Evolutionary conservation across 2,329 filamentous ascomycete species (phyloP).

Genomic region (Aspergillus costaricaensis): DNA sequence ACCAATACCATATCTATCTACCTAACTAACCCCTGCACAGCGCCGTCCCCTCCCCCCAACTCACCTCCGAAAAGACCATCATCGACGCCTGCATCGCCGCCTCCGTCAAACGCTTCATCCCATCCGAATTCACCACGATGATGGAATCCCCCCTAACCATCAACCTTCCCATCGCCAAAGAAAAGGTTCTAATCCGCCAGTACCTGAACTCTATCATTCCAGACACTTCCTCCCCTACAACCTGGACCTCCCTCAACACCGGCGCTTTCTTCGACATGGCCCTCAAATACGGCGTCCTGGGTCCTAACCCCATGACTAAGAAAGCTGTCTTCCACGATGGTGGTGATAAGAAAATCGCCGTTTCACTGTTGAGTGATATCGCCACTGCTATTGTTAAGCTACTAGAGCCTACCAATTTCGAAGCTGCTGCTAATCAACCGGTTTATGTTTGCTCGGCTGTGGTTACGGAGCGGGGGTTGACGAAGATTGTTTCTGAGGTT

Average conservation of each 20-base stretch:
- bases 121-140: constrained; percentile 40
- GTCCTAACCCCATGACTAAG: not conserved
- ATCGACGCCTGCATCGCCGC: constrained; percentile 43
- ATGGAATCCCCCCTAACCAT: constrained; percentile 10
- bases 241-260: constrained; percentile 12
- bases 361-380: not conserved
- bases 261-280: constrained; percentile 15
- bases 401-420: not conserved
- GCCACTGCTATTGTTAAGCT: not conserved
- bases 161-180: constrained; percentile 10
- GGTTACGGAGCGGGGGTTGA: not conserved
- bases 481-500: not conserved
- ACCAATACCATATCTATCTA: no score
- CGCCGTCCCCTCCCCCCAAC: not conserved
- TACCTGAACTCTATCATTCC: not conserved
- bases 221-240: not conserved
- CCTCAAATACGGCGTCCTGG: not conserved
- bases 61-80: constrained; percentile 13
- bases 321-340: not conserved
- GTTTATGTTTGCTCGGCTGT: constrained; percentile 1
- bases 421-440: not conserved
- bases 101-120: constrained; percentile 49
- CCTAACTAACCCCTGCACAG: not conserved
- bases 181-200: constrained; percentile 21
- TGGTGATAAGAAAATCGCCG: not conserved